Evolutionary conservation across 2,329 filamentous ascomycete genomes (phyloP).

Genomic region (Tympanopsis confertula): DNA sequence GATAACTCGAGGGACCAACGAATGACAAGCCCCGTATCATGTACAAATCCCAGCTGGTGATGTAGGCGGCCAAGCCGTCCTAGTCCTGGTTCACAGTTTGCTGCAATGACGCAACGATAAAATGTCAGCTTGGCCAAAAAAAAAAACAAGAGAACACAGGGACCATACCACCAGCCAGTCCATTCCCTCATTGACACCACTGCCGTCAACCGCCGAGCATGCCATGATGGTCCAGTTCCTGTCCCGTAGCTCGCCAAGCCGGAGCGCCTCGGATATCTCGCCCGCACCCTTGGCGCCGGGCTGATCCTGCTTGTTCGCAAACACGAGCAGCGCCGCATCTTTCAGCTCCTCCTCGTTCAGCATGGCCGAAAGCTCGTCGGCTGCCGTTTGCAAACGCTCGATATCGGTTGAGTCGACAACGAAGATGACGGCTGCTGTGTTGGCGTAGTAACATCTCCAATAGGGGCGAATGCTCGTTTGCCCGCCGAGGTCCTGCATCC

Average conservation of each 20-base stretch:
- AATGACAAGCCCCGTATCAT: no score
- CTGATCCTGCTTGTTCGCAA: slow-evolving; percentile 98
- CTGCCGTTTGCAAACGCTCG: slow-evolving; percentile 80
- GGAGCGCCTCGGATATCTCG: slow-evolving; percentile 88
- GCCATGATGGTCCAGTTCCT: slow-evolving; percentile 99
- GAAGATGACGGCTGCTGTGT: slow-evolving; percentile 96
- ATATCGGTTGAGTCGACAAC: slow-evolving; percentile 98
- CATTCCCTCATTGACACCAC: slow-evolving; percentile 93
- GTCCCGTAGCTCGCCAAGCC: slow-evolving; percentile 81
- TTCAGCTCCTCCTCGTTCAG: slow-evolving; percentile 92
- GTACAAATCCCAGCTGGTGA: no score
- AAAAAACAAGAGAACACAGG: neutral
- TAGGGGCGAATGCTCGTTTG: slow-evolving; percentile 98
- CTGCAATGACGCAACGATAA: neutral
- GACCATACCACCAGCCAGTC: slow-evolving; percentile 83
- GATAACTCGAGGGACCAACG: neutral
- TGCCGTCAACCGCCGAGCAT: slow-evolving; percentile 89
- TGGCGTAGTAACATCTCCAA: slow-evolving; percentile 98
- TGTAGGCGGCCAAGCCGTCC: no score
- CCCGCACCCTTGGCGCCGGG: slow-evolving; percentile 91
- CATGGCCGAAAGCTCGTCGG: slow-evolving; percentile 89
- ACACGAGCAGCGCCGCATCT: slow-evolving; percentile 84
- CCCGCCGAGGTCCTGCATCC: slow-evolving; percentile 69
- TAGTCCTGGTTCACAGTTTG: neutral
- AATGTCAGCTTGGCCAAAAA: neutral